These are phyloP conservation scores for Cymodocea nodosa DNA, from an alignment of 116 monocot genomes.

Conservation along the genomic window DNA sequence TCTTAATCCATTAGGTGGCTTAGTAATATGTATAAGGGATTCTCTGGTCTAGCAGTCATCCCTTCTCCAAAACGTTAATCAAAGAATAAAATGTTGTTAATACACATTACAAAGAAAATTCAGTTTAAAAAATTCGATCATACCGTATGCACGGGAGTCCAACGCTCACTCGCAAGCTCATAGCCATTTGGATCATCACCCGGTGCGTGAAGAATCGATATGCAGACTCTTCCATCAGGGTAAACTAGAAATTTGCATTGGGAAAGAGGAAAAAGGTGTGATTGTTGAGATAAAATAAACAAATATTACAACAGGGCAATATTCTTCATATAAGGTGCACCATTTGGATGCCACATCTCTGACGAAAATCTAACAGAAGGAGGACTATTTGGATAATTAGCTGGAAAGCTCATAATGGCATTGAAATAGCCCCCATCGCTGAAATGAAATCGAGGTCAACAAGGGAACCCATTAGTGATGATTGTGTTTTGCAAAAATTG, in stretches of 20 bases:
- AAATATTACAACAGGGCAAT: background rate
- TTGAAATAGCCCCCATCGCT: slow-evolving; percentile 85
- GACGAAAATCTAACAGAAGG: slow-evolving; percentile 68
- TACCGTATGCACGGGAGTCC: slow-evolving; percentile 77
- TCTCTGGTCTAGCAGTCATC: too few relatives aligned
- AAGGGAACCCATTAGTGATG: too few relatives aligned
- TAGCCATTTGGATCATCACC: slow-evolving; percentile 80
- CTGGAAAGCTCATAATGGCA: slow-evolving; percentile 76
- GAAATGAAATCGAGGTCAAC: slow-evolving; percentile 2
- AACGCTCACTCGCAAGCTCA: slow-evolving; percentile 77
- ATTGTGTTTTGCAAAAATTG: too few relatives aligned
- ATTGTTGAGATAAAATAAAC: background rate
- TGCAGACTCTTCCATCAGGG: slow-evolving; percentile 72
- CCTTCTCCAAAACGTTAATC: too few relatives aligned
- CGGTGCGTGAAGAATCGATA: slow-evolving; percentile 76
- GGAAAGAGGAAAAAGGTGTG: background rate
- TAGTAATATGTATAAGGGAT: too few relatives aligned
- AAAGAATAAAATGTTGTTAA: too few relatives aligned
- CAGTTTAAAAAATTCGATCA: background rate
- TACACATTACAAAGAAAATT: too few relatives aligned
- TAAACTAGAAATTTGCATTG: slow-evolving; percentile 28
- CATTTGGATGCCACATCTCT: slow-evolving; percentile 76
- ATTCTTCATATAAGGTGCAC: slow-evolving; percentile 13
- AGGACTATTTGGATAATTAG: slow-evolving; percentile 73
- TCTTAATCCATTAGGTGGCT: too few relatives aligned